Evolutionary conservation across 73 alveolate genomes (phyloP).

Genomic region (Tetrahymena thermophila): DNA sequence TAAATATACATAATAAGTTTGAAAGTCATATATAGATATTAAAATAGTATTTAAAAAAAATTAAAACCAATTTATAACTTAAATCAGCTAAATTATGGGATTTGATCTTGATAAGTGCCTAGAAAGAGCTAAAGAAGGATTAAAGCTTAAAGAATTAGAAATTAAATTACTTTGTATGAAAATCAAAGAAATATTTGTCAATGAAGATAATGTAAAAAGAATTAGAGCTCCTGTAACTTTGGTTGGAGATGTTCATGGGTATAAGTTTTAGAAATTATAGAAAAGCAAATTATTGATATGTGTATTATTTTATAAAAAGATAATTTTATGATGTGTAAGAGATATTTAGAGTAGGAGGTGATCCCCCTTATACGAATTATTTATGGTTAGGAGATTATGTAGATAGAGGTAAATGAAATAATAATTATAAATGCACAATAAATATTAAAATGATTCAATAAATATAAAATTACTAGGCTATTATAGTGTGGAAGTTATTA

Average conservation of each 20-base stretch:
- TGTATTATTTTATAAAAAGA: neutral
- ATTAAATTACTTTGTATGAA: conserved; percentile 61
- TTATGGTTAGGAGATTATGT: conserved; percentile 88
- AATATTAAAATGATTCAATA: conserved; percentile 28
- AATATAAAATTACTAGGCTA: neutral
- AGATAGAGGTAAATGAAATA: conserved; percentile 67
- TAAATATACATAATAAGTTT: neutral
- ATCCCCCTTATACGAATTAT: conserved; percentile 78
- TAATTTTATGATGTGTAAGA: conserved; percentile 87
- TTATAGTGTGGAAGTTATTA: conserved; percentile 71
- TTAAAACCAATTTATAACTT: neutral
- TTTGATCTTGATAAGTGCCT: conserved; percentile 54
- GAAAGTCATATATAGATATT: neutral
- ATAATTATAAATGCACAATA: neutral
- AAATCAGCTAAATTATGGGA: neutral
- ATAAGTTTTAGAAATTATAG: neutral
- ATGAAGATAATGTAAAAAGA: conserved; percentile 68
- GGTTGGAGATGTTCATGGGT: conserved; percentile 92
- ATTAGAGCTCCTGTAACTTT: conserved; percentile 78
- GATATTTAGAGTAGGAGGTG: conserved; percentile 89
- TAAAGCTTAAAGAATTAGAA: conserved; percentile 58
- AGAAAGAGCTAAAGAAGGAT: conserved; percentile 66
- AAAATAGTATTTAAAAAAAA: neutral
- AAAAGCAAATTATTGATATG: neutral
- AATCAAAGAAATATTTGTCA: conserved; percentile 55